A percentile compares a stretch with the other conserved stretches of the same genome.
These are phyloP conservation scores for Isoetes engelmannii DNA, from an alignment of 83 land plant genomes.

Conservation along the genomic window DNA sequence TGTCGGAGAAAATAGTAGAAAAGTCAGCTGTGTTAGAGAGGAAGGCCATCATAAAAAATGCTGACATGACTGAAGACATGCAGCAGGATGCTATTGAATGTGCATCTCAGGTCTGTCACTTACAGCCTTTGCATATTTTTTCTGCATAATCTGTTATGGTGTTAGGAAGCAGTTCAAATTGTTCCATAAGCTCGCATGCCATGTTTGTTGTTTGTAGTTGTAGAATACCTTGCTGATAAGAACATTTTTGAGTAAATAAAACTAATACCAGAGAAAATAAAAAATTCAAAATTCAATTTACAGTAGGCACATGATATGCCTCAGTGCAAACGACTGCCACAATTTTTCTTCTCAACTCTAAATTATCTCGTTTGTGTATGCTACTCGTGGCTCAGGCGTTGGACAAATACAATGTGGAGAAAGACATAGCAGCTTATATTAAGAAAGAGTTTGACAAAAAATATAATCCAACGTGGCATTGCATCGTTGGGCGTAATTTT, in stretches of 20 bases:
- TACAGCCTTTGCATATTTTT: not conserved
- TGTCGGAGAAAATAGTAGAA: slow-evolving; percentile 42
- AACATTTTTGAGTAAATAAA: not conserved
- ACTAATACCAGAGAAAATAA: not conserved
- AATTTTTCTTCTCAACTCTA: no score
- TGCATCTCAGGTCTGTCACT: slow-evolving; percentile 42
- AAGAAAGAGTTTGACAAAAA: slow-evolving; percentile 89
- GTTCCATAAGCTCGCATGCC: no score
- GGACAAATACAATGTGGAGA: slow-evolving; percentile 74
- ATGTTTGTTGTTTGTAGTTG: not conserved
- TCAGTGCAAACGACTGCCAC: no score
- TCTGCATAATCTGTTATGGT: not conserved
- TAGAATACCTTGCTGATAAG: not conserved
- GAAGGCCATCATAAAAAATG: slow-evolving; percentile 61
- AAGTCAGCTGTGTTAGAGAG: slow-evolving; percentile 25
- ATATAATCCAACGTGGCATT: slow-evolving; percentile 88
- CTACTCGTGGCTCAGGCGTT: slow-evolving; percentile 49
- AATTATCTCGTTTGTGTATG: slow-evolving; percentile 10
- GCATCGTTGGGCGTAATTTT: slow-evolving; percentile 90
- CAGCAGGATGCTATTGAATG: slow-evolving; percentile 69
- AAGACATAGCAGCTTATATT: slow-evolving; percentile 79
- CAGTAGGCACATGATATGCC: no score
- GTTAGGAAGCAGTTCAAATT: not conserved
- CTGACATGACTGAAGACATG: slow-evolving; percentile 74
- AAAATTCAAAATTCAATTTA: no score